Conservation (phyloP, 164 flowering plant genomes). For the Vitis vinifera region DNA sequence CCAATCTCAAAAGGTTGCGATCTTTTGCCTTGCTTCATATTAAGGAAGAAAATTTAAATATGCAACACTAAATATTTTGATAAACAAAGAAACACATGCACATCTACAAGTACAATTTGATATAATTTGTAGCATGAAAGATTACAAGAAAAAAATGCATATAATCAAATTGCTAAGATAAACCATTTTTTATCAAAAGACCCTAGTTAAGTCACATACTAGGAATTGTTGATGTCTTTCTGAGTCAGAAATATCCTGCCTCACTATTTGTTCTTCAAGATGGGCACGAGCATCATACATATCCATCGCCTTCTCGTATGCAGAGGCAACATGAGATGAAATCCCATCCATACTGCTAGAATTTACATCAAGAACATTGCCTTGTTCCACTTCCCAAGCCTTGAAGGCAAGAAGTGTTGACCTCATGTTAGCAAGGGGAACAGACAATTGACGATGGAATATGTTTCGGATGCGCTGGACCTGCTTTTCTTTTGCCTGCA, state of each 20-base stretch:
- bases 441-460: slow-evolving; percentile 84
- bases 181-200: neutral
- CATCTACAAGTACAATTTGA: too few relatives aligned
- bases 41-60: too few relatives aligned
- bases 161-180: neutral
- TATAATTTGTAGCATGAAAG: too few relatives aligned
- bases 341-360: slow-evolving; percentile 52
- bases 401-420: slow-evolving; percentile 68
- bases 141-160: neutral
- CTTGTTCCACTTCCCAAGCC: slow-evolving; percentile 80
- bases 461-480: slow-evolving; percentile 65
- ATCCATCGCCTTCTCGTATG: slow-evolving; percentile 71
- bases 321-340: slow-evolving; percentile 58
- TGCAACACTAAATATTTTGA: too few relatives aligned
- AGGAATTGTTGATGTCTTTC: slow-evolving; percentile 68
- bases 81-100: too few relatives aligned
- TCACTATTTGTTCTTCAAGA: slow-evolving; percentile 65
- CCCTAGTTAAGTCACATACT: slow-evolving; percentile 35
- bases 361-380: slow-evolving; percentile 32
- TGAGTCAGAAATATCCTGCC: slow-evolving; percentile 44
- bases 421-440: slow-evolving; percentile 51
- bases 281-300: slow-evolving; percentile 63
- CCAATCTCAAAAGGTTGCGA: too few relatives aligned
- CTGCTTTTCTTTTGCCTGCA: slow-evolving; percentile 77
- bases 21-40: too few relatives aligned